Conservation (phyloP, 176 grass and related monocot genomes). For the Lolium rigidum region DNA sequence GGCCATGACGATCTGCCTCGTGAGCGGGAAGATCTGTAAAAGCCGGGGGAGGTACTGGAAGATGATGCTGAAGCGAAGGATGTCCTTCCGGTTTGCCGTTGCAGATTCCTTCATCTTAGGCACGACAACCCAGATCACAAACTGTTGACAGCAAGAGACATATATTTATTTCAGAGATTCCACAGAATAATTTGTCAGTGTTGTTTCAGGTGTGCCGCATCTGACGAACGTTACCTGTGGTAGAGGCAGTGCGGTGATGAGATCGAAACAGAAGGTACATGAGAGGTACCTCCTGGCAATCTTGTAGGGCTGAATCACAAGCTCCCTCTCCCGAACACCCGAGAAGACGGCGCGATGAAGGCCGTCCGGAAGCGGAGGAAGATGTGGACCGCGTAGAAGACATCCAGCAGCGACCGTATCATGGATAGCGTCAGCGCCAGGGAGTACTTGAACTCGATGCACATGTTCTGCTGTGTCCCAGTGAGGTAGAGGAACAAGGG, state of each 20-base stretch:
- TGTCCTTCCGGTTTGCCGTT: conserved; percentile 60
- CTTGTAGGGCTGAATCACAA: conserved; percentile 78
- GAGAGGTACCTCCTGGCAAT: conserved; percentile 75
- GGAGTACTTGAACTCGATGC: conserved; percentile 58
- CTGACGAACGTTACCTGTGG: conserved; percentile 64
- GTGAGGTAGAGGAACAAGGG: conserved; percentile 93
- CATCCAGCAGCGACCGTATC: conserved; percentile 68
- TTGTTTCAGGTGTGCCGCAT: neutral
- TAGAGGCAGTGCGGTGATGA: conserved; percentile 80
- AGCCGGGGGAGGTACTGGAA: conserved; percentile 92
- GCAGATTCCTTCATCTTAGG: conserved; percentile 66
- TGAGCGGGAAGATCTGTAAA: conserved; percentile 88
- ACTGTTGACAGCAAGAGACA: conserved; percentile 50
- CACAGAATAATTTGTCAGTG: neutral
- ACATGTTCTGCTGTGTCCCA: conserved; percentile 51
- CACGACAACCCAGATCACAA: conserved; percentile 75
- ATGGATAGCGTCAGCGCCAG: conserved; percentile 62
- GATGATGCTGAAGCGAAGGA: conserved; percentile 77
- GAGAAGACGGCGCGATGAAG: conserved; percentile 89
- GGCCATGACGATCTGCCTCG: conserved; percentile 72
- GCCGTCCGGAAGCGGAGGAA: conserved; percentile 82
- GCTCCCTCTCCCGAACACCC: conserved; percentile 90
- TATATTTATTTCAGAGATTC: neutral
- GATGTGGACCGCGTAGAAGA: conserved; percentile 84
- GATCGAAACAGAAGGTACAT: conserved; percentile 71